Evolutionary conservation across 225 moss, liverwort and hornwort species (phyloP).

Genomic region (Pleurozium schreberi): DNA sequence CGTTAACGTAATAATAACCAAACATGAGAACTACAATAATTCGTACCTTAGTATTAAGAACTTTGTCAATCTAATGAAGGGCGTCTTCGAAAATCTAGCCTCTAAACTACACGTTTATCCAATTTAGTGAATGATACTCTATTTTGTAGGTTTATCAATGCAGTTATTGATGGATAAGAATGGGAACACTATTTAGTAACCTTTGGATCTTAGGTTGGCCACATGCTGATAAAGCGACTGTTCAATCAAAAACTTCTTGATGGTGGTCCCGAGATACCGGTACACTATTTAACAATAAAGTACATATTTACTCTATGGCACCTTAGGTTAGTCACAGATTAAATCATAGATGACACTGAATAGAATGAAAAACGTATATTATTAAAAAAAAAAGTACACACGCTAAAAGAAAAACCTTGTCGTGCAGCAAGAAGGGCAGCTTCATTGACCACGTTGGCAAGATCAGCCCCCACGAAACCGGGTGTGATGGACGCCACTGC

Average conservation of each 20-base stretch:
- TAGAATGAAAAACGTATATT: background rate
- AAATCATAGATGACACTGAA: background rate
- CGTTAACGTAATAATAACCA: background rate
- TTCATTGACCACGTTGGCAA: conserved; percentile 92
- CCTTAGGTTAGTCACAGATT: background rate
- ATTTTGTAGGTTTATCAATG: background rate
- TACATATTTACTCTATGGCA: background rate
- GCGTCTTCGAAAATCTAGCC: background rate
- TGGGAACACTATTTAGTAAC: background rate
- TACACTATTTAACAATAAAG: background rate
- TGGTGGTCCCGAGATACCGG: background rate
- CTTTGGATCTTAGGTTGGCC: background rate
- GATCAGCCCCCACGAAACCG: conserved; percentile 86
- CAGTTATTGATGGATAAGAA: background rate
- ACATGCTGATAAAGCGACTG: background rate
- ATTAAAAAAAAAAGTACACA: background rate
- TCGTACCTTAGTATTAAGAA: background rate
- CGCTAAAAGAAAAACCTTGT: conserved; percentile 22
- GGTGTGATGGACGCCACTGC: conserved; percentile 65
- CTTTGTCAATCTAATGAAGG: background rate
- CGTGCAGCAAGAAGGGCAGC: conserved; percentile 85
- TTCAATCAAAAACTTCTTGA: background rate
- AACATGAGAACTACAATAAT: background rate
- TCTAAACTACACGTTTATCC: background rate
- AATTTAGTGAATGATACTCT: background rate